Evolutionary conservation across 495 filamentous ascomycete species (phyloP), one percentile per base, ranked within the genome.

Genomic region (Trichoderma erinaceum): DNA sequence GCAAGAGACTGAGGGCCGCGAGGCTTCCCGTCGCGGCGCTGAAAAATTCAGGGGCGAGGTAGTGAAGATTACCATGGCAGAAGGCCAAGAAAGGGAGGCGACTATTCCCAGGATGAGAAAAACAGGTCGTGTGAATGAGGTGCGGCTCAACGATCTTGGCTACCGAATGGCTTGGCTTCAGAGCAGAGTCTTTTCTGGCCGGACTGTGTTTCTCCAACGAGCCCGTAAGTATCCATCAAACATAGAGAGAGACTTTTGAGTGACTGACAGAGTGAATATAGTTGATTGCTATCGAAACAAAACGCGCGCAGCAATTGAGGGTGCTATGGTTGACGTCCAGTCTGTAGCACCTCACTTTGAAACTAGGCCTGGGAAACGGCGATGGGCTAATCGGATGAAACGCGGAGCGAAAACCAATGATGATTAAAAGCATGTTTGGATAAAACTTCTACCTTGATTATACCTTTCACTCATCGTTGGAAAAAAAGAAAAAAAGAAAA

Each of bases 91-190:
- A 65, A 82, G 81, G 43, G 86, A 89, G 65, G 80, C 96, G 46
- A 84, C 87, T 0, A 88, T 94, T 25, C 93, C 94, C 25, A 82
- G 86, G 56, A 83, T 93, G 70, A 86, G 87, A 23, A 83, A 83
- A 66, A 78, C 81, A 52, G 84, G 86, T 65, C 86, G 90, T 64
- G 85, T 81, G 52, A 93, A 92, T 78, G 94, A 99, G 74, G 85
- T 92, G 5, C 80, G 90, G 64, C 75, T 99, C 70, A 99, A 99
- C 73, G 93, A 98, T 73, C 75, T 98, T 63, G 95, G 92, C 0
- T 97, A 96, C 73, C 86, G 94, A 18, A 96, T 99, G 88, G 91
- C 90, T 56, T 99, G 95, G 95, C 86, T 90, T 64, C 93, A 97
- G 78, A 92, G 92, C 74, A 84, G 93, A 58, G 88, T 92, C 1